Conservation (phyloP, 768 basidiomycete genomes). For the Termitomyces titanicus region DNA sequence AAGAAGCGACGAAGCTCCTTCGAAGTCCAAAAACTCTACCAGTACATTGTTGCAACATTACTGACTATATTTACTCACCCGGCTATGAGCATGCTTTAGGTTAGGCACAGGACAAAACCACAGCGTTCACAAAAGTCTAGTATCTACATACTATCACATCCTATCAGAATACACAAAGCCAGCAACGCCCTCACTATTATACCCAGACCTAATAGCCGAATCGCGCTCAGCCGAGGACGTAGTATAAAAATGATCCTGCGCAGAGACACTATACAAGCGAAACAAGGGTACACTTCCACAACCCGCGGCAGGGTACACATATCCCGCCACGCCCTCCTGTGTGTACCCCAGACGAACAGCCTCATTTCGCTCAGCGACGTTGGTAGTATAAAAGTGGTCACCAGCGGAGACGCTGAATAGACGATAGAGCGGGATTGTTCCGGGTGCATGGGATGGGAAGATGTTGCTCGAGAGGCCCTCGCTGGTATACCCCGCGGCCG, state of each 20-base stretch:
- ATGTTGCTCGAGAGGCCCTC: slow-evolving; percentile 11
- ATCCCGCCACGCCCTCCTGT: slow-evolving; percentile 15
- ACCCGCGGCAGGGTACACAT: slow-evolving; percentile 8
- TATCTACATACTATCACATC: too few species aligned
- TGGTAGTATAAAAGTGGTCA: slow-evolving; percentile 21
- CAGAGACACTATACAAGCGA: slow-evolving; percentile 11
- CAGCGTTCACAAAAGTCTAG: too few species aligned
- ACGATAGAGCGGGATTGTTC: slow-evolving; percentile 19
- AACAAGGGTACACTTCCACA: slow-evolving; percentile 16
- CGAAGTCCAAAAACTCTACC: too few species aligned
- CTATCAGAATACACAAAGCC: slow-evolving; percentile 6
- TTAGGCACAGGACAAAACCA: too few species aligned
- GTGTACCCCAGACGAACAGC: slow-evolving; percentile 10
- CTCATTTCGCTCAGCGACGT: slow-evolving; percentile 8
- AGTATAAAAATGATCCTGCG: slow-evolving; percentile 20
- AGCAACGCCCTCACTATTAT: slow-evolving; percentile 3
- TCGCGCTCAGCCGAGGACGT: slow-evolving; percentile 6
- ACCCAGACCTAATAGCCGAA: not conserved
- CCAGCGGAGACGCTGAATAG: slow-evolving; percentile 8
- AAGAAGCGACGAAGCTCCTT: too few species aligned
- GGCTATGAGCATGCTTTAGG: too few species aligned
- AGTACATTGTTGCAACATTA: too few species aligned
- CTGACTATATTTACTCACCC: too few species aligned
- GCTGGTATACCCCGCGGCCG: not conserved
- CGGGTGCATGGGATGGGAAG: slow-evolving; percentile 1